phyloP scores from a whole-genome alignment of 2,329 filamentous ascomycete genomes.

The Orbilia blumenaviensis region DNA sequence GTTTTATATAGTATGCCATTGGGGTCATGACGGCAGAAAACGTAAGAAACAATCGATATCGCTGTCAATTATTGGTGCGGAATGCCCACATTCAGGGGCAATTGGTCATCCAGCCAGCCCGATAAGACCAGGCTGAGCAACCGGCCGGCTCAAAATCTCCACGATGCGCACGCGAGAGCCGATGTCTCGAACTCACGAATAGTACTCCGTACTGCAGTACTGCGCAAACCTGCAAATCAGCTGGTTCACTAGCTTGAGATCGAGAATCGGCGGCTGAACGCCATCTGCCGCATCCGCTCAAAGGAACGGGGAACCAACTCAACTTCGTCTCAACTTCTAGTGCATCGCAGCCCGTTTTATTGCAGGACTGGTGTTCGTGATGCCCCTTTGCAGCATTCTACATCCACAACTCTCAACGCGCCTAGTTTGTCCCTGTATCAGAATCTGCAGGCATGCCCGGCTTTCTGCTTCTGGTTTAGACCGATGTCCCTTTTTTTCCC shows the following conservation, averaged over 20 bases:
- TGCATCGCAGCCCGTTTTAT: constrained; percentile 20
- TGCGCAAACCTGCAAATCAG: too few relatives aligned
- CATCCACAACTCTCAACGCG: constrained; percentile 21
- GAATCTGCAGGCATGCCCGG: constrained; percentile 43
- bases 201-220: too few relatives aligned
- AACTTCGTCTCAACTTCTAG: not conserved
- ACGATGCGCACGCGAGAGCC: too few relatives aligned
- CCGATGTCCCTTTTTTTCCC: constrained; percentile 13
- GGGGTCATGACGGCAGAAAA: too few relatives aligned
- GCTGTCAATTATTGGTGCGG: not conserved
- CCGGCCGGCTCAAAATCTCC: too few relatives aligned
- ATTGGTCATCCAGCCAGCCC: too few relatives aligned
- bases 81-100: not conserved
- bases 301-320: constrained; percentile 14
- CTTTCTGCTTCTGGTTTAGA: constrained; percentile 43
- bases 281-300: constrained; percentile 17
- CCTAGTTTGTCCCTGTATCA: constrained; percentile 53
- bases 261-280: not conserved
- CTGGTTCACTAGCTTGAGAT: not conserved
- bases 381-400: constrained; percentile 40
- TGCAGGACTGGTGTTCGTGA: constrained; percentile 35
- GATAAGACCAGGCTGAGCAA: too few relatives aligned
- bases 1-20: too few relatives aligned
- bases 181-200: not conserved
- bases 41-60: not conserved